Evolutionary conservation across 495 filamentous ascomycete species (phyloP).

Genomic region (Trichoderma virens): DNA sequence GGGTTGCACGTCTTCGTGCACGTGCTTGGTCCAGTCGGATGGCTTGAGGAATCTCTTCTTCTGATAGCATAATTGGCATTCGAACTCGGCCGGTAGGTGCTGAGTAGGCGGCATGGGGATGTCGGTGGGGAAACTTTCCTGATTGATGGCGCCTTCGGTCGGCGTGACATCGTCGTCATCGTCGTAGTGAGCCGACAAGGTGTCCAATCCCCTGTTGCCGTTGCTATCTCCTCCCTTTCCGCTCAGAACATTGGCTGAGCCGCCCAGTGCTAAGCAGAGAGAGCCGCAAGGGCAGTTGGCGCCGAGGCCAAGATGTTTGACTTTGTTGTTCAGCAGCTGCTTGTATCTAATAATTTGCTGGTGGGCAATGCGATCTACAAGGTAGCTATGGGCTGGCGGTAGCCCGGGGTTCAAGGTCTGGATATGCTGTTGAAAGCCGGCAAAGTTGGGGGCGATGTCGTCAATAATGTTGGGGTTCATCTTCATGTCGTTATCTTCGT

Average conservation of each 20-base stretch:
- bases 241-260: conserved; percentile 38
- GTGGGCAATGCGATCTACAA: conserved; percentile 75
- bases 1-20: conserved; percentile 91
- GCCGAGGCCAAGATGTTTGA: conserved; percentile 55
- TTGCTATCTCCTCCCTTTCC: conserved; percentile 20
- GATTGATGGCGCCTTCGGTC: conserved; percentile 58
- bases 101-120: conserved; percentile 76
- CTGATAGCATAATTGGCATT: conserved; percentile 86
- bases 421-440: conserved; percentile 73
- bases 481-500: conserved; percentile 42
- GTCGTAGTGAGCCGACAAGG: conserved; percentile 36
- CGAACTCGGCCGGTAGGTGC: conserved; percentile 79
- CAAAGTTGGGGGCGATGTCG: conserved; percentile 60
- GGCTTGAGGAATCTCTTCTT: conserved; percentile 89
- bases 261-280: conserved; percentile 60
- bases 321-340: conserved; percentile 60
- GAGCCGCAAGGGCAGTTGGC: conserved; percentile 50
- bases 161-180: conserved; percentile 57
- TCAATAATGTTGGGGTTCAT: conserved; percentile 38
- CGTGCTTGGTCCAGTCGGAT: conserved; percentile 97
- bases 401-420: conserved; percentile 58
- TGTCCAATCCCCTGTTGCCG: conserved; percentile 22
- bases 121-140: conserved; percentile 64
- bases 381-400: conserved; percentile 38
- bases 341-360: conserved; percentile 78